Conservation (phyloP, 2,329 filamentous ascomycete genomes). For the Zopfia rhizophila region DNA sequence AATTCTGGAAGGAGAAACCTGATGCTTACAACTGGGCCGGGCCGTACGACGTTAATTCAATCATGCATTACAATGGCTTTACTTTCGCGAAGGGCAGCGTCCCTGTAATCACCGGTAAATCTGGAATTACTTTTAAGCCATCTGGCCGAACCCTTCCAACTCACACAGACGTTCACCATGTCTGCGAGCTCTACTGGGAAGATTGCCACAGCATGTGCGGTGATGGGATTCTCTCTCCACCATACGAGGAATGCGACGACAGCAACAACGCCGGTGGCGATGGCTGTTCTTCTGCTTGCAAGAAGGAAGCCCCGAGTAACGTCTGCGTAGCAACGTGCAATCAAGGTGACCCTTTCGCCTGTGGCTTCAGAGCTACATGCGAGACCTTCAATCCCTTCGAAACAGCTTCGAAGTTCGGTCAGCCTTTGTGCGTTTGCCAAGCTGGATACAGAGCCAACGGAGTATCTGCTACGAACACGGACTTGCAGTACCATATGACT, state of each 20-base stretch:
- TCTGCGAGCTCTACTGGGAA: slow-evolving; percentile 28
- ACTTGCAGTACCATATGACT: too few species aligned
- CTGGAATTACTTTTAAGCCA: slow-evolving; percentile 10
- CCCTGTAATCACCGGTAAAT: slow-evolving; percentile 10
- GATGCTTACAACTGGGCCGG: slow-evolving; percentile 19
- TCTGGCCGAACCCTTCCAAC: slow-evolving; percentile 18
- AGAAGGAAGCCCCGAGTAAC: slow-evolving; percentile 10
- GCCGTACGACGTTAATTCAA: slow-evolving; percentile 22
- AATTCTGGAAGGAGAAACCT: slow-evolving; percentile 14
- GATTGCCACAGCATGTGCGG: slow-evolving; percentile 23
- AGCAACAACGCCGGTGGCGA: slow-evolving; percentile 27
- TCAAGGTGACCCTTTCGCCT: too few species aligned
- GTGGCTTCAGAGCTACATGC: too few species aligned
- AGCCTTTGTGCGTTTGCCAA: too few species aligned
- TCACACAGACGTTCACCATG: slow-evolving; percentile 12
- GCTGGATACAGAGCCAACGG: too few species aligned
- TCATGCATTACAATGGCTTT: slow-evolving; percentile 27
- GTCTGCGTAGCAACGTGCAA: too few species aligned
- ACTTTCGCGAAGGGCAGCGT: slow-evolving; percentile 11
- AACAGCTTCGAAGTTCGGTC: too few species aligned
- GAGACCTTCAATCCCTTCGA: too few species aligned
- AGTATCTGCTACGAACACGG: too few species aligned
- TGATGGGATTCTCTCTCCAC: slow-evolving; percentile 22
- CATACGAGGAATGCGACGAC: slow-evolving; percentile 27
- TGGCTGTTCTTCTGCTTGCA: slow-evolving; percentile 22